Evolutionary conservation across 2,329 filamentous ascomycete species (phyloP), one percentile per base, ranked within the genome.

Genomic region (Tolypocladium amazonense): DNA sequence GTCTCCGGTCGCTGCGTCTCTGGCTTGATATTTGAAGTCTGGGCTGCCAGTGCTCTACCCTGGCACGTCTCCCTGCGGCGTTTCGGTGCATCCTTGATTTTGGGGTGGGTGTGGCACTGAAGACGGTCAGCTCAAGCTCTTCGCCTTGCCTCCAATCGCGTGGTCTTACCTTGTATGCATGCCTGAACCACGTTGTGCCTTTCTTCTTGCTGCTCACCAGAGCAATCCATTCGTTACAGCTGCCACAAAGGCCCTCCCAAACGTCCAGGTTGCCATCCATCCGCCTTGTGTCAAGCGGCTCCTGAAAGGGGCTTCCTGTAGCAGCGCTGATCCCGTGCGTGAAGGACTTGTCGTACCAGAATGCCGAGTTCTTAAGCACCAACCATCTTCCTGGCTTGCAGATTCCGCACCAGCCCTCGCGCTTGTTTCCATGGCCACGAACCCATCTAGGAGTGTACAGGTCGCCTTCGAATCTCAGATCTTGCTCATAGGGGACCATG

Each of bases 331-430:
- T 90, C 56, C 90, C 90, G 69, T 95, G 91, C 2, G 88, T 90
- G 72, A 94, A 95, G 60, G 88, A 90, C 78, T 94, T 93, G 77
- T 95, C 90, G 73, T 95, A 95, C 90, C 91, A 95, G 72, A 90
- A 96, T 8, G 90, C 90, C 59, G 88, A 92, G 75, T 95, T 94
- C 77, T 94, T 95, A 61, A 96, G 78, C 20, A 92, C 89, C 58
- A 93, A 82, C 91, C 91, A 95, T 56, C 89, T 81, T 3, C 89
- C 89, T 2, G 89, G 88, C 71, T 92, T 92, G 78, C 90, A 95
- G 66, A 93, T 89, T 27, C 90, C 89, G 68, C 90, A 95, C 90
- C 90, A 96, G 4, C 90, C 90, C 72, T 93, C 90, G 50, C 90
- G 87, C 77, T 92, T 92, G 75, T 92, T 92, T 33, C 90, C 90